Percentiles rank a stretch among this genome's conserved stretches.
phyloP scores from a whole-genome alignment of 1,139 yeast genomes.

The Trichomonascaceae sp. region DNA sequence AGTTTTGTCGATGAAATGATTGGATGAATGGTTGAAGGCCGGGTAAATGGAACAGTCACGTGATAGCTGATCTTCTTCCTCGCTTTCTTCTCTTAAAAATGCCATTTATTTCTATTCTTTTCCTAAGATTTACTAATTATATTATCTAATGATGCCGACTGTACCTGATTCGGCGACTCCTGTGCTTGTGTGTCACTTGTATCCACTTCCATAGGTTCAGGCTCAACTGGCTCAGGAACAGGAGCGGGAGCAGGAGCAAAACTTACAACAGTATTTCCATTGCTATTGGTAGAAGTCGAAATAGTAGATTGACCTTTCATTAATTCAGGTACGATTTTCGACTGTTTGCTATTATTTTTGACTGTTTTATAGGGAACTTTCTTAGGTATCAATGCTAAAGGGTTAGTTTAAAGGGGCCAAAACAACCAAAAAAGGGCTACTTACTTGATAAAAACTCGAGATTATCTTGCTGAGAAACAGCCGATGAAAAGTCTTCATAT shows the following conservation, averaged over 20 bases:
- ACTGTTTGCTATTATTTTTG: slow-evolving; percentile 1
- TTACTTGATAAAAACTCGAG: slow-evolving; percentile 50
- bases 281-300: not conserved
- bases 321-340: slow-evolving; percentile 2
- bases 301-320: slow-evolving; percentile 14
- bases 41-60: slow-evolving; percentile 6
- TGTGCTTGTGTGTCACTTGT: not conserved
- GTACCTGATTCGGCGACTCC: not conserved
- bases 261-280: slow-evolving; percentile 3
- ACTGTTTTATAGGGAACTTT: slow-evolving; percentile 28
- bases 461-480: slow-evolving; percentile 61
- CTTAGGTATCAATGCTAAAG: slow-evolving; percentile 22
- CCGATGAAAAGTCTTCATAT: slow-evolving; percentile 70
- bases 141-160: not conserved
- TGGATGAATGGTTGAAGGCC: not conserved
- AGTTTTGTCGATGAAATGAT: slow-evolving; percentile 2
- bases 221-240: not conserved
- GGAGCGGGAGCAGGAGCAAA: slow-evolving; percentile 1
- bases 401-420: not conserved
- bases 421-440: not conserved
- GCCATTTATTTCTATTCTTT: not conserved
- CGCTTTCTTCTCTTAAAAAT: not conserved
- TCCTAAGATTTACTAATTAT: not conserved
- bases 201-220: not conserved
- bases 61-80: not conserved